Evolutionary conservation across 2,329 filamentous ascomycete genomes (phyloP).

Genomic region (Dothiorella sarmentorum): DNA sequence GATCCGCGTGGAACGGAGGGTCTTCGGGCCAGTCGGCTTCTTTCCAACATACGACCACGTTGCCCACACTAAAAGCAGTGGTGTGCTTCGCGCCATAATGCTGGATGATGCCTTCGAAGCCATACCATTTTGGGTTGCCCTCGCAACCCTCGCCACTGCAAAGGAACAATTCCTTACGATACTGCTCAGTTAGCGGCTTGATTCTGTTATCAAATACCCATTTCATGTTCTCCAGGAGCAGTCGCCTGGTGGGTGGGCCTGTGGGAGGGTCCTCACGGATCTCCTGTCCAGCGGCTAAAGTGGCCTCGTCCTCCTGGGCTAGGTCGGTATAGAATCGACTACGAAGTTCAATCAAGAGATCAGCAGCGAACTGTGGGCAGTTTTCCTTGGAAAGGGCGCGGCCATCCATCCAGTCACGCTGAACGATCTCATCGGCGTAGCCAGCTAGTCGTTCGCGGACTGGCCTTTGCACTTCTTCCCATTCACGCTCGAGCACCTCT

Average conservation of each 20-base stretch:
- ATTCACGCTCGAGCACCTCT: conserved; percentile 63
- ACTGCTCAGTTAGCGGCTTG: conserved; percentile 63
- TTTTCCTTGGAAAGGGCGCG: conserved; percentile 61
- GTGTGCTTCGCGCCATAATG: conserved; percentile 84
- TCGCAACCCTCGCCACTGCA: conserved; percentile 64
- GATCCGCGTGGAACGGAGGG: conserved; percentile 67
- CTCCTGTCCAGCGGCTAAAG: conserved; percentile 8
- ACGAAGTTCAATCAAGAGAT: conserved; percentile 66
- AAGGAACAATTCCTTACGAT: conserved; percentile 69
- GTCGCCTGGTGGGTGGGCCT: conserved; percentile 56
- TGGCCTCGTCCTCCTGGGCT: conserved; percentile 50
- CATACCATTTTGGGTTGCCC: conserved; percentile 63
- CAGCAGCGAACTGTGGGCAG: conserved; percentile 66
- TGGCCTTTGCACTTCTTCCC: conserved; percentile 67
- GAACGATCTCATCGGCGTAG: conserved; percentile 69
- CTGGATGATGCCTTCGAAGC: conserved; percentile 75
- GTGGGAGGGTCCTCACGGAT: conserved; percentile 45
- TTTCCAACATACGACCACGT: conserved; percentile 71
- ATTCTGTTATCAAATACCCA: conserved; percentile 78
- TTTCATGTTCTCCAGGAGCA: conserved; percentile 82
- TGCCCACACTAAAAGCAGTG: conserved; percentile 64
- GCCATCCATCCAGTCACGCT: conserved; percentile 62
- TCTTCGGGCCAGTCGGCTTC: conserved; percentile 73
- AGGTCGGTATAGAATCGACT: conserved; percentile 63
- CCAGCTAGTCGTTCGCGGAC: conserved; percentile 61